Conservation (phyloP, 2,329 filamentous ascomycete genomes). For the Arthrobotrys iridis region DNA sequence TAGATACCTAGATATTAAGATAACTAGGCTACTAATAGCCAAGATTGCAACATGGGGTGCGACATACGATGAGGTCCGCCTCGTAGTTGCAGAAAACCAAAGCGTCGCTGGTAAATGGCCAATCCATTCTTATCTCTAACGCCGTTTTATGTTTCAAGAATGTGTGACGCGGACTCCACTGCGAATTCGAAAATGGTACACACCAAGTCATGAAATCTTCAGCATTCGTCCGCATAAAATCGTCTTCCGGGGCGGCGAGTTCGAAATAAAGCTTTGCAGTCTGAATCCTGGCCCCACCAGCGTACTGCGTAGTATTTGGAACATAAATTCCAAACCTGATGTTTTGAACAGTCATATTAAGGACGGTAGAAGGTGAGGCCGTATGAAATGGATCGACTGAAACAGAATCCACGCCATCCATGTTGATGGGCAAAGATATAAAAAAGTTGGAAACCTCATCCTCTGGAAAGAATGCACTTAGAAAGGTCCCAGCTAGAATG, state of each 20-base stretch:
- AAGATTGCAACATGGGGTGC: neutral
- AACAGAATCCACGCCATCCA: neutral
- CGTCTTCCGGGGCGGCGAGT: neutral
- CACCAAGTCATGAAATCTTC: neutral
- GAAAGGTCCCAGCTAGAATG: neutral
- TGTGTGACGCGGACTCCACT: neutral
- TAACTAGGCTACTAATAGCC: neutral
- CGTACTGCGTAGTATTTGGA: neutral
- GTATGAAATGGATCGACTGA: neutral
- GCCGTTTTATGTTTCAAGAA: neutral
- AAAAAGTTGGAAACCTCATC: neutral
- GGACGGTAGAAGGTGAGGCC: neutral
- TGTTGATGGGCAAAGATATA: neutral
- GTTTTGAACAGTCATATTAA: neutral
- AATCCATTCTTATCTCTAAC: neutral
- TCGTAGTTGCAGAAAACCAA: neutral
- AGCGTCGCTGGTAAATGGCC: neutral
- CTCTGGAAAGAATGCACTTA: neutral
- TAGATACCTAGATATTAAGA: too few species aligned
- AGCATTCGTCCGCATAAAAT: neutral
- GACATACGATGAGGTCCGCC: neutral
- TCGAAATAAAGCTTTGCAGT: neutral
- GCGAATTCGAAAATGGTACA: neutral
- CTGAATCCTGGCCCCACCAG: neutral
- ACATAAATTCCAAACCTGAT: neutral